Percentiles rank a stretch among this genome's conserved stretches.
Conservation (phyloP, 2,329 filamentous ascomycete species). For the Tympanopsis confertula region DNA sequence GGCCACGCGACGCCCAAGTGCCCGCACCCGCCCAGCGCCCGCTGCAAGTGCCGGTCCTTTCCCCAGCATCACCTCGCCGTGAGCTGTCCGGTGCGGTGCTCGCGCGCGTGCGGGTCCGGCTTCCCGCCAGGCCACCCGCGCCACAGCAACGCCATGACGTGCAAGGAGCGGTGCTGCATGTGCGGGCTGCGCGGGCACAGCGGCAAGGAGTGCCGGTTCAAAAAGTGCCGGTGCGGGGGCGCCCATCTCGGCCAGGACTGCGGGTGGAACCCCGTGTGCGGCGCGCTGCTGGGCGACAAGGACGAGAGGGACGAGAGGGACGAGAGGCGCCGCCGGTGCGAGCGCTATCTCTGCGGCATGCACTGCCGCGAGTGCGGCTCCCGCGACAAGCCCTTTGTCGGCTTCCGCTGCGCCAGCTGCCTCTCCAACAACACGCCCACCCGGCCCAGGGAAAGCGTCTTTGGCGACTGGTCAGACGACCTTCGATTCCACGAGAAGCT, state of each 20-base stretch:
- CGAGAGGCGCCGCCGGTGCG: conserved; percentile 9
- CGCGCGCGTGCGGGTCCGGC: conserved; percentile 16
- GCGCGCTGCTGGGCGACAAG: conserved; percentile 6
- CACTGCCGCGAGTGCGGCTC: conserved; percentile 22
- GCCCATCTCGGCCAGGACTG: conserved; percentile 24
- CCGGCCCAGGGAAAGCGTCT: too few species aligned
- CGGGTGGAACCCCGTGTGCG: conserved; percentile 23
- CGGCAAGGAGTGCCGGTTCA: conserved; percentile 19
- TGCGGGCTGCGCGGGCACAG: conserved; percentile 23
- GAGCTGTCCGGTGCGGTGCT: conserved; percentile 19
- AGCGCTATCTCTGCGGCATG: conserved; percentile 18
- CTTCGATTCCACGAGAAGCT: too few species aligned
- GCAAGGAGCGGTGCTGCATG: conserved; percentile 25
- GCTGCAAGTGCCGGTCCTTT: conserved; percentile 25
- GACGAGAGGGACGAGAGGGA: too few species aligned
- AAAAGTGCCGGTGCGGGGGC: conserved; percentile 20
- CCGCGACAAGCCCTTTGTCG: background rate
- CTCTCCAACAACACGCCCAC: background rate
- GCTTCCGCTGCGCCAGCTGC: background rate
- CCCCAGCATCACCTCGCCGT: conserved; percentile 20
- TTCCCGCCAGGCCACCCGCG: conserved; percentile 11
- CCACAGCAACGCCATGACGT: conserved; percentile 23
- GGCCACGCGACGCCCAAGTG: conserved; percentile 16
- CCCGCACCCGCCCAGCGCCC: conserved; percentile 15
- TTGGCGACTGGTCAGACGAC: too few species aligned